Evolutionary conservation across 192 early-diverging fungal genomes (phyloP).

Genomic region (Blastocladiella britannica): DNA sequence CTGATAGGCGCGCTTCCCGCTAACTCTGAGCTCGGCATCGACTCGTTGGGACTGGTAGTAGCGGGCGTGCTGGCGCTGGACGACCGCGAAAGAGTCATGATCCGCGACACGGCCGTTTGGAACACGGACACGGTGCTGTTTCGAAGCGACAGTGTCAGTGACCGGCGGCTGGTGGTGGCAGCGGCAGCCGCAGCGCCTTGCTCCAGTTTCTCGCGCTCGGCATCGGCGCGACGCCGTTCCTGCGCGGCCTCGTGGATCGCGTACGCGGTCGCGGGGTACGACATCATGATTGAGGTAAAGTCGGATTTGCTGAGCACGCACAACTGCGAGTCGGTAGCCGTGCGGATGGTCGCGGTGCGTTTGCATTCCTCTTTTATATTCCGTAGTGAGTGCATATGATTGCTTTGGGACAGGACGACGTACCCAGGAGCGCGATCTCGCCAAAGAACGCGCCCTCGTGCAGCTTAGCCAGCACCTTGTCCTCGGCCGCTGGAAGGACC

Average conservation of each 20-base stretch:
- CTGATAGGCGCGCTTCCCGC: too few species aligned
- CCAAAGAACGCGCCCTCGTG: not conserved
- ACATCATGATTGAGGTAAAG: not conserved
- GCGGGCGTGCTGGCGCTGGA: not conserved
- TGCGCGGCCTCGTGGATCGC: not conserved
- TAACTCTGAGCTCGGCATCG: too few species aligned
- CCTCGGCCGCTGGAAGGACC: not conserved
- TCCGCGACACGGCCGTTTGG: too few species aligned
- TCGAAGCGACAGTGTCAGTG: too few species aligned
- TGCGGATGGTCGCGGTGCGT: not conserved
- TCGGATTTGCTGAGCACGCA: not conserved
- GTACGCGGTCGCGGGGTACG: not conserved
- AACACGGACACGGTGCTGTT: too few species aligned
- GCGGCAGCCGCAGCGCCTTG: not conserved
- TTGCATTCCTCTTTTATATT: not conserved
- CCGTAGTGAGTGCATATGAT: not conserved
- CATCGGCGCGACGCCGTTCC: too few species aligned
- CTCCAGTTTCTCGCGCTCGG: not conserved
- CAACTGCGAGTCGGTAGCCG: not conserved
- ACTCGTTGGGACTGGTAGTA: not conserved
- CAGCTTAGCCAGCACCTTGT: not conserved
- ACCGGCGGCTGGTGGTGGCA: not conserved
- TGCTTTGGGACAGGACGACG: not conserved
- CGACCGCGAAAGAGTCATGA: too few species aligned
- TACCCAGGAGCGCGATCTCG: not conserved